A percentile compares a stretch with the other conserved stretches of the same genome.
Conservation (phyloP, 768 basidiomycete genomes). For the Butyriboletus loyo region DNA sequence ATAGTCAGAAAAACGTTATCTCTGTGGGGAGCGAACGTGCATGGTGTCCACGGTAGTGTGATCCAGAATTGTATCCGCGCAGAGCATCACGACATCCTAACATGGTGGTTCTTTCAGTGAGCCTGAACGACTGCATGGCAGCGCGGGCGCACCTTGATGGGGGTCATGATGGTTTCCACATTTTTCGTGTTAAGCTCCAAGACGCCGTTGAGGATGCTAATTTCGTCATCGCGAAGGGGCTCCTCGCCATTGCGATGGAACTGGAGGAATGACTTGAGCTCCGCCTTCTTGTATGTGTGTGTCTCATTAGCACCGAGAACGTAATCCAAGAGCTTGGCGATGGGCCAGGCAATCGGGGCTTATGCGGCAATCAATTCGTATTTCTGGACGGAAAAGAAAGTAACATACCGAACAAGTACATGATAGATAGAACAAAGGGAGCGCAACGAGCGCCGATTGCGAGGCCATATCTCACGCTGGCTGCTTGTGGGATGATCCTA, state of each 20-base stretch:
- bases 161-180: constrained; percentile 80
- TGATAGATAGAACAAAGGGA: constrained; percentile 67
- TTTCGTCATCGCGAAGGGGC: constrained; percentile 74
- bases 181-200: constrained; percentile 74
- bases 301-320: constrained; percentile 73
- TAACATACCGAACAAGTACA: constrained; percentile 54
- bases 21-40: constrained; percentile 40
- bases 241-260: constrained; percentile 79
- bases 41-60: constrained; percentile 74
- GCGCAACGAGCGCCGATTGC: constrained; percentile 76
- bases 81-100: constrained; percentile 81
- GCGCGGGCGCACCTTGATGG: constrained; percentile 49
- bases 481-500: constrained; percentile 70
- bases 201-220: constrained; percentile 76
- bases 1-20: constrained; percentile 1
- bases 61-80: constrained; percentile 75
- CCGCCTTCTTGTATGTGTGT: constrained; percentile 80
- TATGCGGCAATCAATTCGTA: neutral
- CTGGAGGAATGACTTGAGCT: constrained; percentile 73
- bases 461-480: constrained; percentile 76
- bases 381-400: neutral
- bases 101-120: neutral
- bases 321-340: constrained; percentile 71
- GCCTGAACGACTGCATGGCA: neutral
- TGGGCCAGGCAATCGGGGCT: constrained; percentile 78